These are phyloP conservation scores for Lizonia empirigonia DNA, from an alignment of 2,329 filamentous ascomycete species.

Conservation along the genomic window DNA sequence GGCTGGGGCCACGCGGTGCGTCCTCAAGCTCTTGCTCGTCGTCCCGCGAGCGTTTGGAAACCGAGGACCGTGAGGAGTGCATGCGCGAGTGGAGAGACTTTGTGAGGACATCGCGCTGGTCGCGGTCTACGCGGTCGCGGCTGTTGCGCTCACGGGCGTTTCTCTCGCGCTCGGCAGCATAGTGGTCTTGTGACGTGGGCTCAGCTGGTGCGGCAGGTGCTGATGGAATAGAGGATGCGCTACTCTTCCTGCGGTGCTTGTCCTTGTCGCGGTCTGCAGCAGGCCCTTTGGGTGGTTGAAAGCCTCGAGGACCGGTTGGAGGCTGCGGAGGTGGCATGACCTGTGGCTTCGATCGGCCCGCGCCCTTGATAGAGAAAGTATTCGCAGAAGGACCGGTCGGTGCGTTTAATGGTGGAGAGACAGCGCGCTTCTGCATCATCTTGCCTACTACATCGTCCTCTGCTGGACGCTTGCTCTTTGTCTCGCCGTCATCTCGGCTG, in stretches of 20 bases:
- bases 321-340: constrained; percentile 44
- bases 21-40: constrained; percentile 25
- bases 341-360: constrained; percentile 26
- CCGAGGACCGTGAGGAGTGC: constrained; percentile 22
- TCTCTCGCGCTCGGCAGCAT: constrained; percentile 70
- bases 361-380: constrained; percentile 54
- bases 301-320: constrained; percentile 44
- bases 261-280: constrained; percentile 42
- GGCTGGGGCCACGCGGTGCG: constrained; percentile 4
- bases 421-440: constrained; percentile 36
- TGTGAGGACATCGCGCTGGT: constrained; percentile 10
- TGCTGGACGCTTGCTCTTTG: constrained; percentile 2
- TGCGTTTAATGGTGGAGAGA: constrained; percentile 43
- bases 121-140: constrained; percentile 35
- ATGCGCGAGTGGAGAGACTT: constrained; percentile 30
- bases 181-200: constrained; percentile 56
- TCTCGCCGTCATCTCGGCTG: constrained; percentile 22
- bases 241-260: constrained; percentile 27
- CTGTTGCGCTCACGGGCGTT: constrained; percentile 42
- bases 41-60: constrained; percentile 39
- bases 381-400: constrained; percentile 49
- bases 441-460: constrained; percentile 32
- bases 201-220: constrained; percentile 25
- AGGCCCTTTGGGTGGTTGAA: constrained; percentile 46
- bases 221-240: constrained; percentile 18